These are phyloP conservation scores for Alnus rubra DNA, from an alignment of 306 rosid species.

Conservation along the genomic window DNA sequence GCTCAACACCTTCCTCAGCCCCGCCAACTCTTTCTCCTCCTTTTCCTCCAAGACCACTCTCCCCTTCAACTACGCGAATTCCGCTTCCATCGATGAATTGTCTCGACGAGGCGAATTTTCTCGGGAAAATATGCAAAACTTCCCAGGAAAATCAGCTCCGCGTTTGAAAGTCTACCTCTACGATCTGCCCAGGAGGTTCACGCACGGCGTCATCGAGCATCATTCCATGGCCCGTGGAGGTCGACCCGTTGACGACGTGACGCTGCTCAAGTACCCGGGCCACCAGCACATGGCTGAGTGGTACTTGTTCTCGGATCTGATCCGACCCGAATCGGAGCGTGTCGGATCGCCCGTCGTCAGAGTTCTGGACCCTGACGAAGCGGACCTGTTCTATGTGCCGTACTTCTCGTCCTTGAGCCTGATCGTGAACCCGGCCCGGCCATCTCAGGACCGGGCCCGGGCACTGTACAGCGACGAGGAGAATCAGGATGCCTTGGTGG, in stretches of 20 bases:
- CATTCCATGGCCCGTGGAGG: slow-evolving; percentile 79
- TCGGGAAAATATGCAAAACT: background rate
- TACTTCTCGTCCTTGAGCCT: slow-evolving; percentile 79
- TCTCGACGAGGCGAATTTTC: background rate
- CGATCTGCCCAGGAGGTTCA: slow-evolving; percentile 68
- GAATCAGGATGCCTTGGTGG: slow-evolving; percentile 75
- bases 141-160: slow-evolving; percentile 6
- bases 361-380: slow-evolving; percentile 81
- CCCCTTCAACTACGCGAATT: slow-evolving; percentile 33
- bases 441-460: slow-evolving; percentile 37
- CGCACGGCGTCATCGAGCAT: slow-evolving; percentile 64
- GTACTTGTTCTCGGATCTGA: slow-evolving; percentile 70
- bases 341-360: slow-evolving; percentile 52
- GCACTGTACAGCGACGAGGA: slow-evolving; percentile 72
- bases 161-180: slow-evolving; percentile 53
- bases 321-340: slow-evolving; percentile 53
- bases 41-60: slow-evolving; percentile 27
- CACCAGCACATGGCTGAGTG: slow-evolving; percentile 98
- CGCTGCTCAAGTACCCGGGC: slow-evolving; percentile 72
- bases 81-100: slow-evolving; percentile 29
- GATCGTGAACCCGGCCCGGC: slow-evolving; percentile 59
- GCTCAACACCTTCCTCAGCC: slow-evolving; percentile 46
- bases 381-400: slow-evolving; percentile 83
- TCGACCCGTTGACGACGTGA: slow-evolving; percentile 21
- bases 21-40: slow-evolving; percentile 34